Evolutionary conservation across 352 stramenopile species (phyloP).

Genomic region (Pythium phragmitis): DNA sequence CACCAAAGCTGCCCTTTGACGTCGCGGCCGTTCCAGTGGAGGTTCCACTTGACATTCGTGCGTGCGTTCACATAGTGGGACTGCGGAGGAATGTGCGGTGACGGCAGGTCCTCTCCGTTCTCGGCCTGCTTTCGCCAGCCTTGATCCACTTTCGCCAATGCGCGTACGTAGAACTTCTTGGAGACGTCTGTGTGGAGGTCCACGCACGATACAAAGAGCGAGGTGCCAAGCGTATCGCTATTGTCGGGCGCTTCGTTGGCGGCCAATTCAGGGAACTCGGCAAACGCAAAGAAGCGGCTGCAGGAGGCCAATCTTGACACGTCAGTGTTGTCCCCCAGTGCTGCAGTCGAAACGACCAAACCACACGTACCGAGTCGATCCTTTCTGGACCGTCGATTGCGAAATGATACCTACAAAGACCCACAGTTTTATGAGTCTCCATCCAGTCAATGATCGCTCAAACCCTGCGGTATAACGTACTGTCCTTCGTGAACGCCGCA

Average conservation of each 20-base stretch:
- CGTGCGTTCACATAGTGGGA: constrained; percentile 83
- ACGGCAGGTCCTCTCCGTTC: constrained; percentile 53
- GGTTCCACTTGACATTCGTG: constrained; percentile 63
- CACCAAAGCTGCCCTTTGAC: constrained; percentile 60
- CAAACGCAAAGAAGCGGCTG: constrained; percentile 66
- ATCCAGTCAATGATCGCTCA: too few relatives aligned
- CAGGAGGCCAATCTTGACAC: background rate
- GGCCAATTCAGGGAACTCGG: constrained; percentile 31
- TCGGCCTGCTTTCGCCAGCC: constrained; percentile 51
- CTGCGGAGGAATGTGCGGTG: constrained; percentile 67
- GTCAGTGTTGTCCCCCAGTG: background rate
- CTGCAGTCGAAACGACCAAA: background rate
- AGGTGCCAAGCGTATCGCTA: constrained; percentile 57
- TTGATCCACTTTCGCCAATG: constrained; percentile 74
- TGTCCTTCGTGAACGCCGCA: constrained; percentile 38
- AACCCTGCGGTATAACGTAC: constrained; percentile 11
- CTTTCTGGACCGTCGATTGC: constrained; percentile 40
- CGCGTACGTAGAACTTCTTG: constrained; percentile 57
- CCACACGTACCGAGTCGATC: constrained; percentile 42
- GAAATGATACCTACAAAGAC: constrained; percentile 40
- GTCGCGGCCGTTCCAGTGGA: constrained; percentile 65
- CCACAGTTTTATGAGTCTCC: too few relatives aligned
- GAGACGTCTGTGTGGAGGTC: constrained; percentile 34
- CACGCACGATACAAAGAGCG: constrained; percentile 64
- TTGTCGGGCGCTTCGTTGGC: constrained; percentile 31